Percentiles rank a stretch among this genome's conserved stretches.
Evolutionary conservation across 345 rosid species (phyloP).

Genomic region (Brassica cretica): DNA sequence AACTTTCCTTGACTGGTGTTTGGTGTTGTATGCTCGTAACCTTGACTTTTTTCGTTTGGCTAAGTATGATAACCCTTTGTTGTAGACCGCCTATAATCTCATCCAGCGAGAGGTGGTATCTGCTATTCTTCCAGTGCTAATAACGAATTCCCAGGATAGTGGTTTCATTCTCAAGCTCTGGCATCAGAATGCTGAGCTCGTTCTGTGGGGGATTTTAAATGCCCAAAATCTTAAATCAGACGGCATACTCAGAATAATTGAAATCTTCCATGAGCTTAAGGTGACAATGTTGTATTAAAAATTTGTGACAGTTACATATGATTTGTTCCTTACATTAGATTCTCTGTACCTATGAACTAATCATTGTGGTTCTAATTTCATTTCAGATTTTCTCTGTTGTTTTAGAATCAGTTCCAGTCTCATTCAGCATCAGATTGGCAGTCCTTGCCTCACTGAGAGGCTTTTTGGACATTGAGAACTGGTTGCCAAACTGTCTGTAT

Average conservation of each 20-base stretch:
- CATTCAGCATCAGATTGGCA: neutral
- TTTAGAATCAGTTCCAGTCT: neutral
- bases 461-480: neutral
- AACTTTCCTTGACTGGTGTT: neutral
- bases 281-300: neutral
- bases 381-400: neutral
- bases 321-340: neutral
- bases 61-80: neutral
- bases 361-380: neutral
- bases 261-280: neutral
- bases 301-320: neutral
- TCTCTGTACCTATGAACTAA: neutral
- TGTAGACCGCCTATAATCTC: neutral
- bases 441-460: neutral
- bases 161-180: neutral
- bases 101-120: neutral
- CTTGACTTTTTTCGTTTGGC: neutral
- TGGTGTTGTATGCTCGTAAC: neutral
- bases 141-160: neutral
- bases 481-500: neutral
- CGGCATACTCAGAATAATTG: neutral
- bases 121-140: neutral
- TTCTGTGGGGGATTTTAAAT: neutral
- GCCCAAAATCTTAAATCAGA: neutral
- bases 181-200: neutral